These are phyloP conservation scores for Trifolium subterraneum DNA, from an alignment of 306 rosid genomes.

Conservation along the genomic window DNA sequence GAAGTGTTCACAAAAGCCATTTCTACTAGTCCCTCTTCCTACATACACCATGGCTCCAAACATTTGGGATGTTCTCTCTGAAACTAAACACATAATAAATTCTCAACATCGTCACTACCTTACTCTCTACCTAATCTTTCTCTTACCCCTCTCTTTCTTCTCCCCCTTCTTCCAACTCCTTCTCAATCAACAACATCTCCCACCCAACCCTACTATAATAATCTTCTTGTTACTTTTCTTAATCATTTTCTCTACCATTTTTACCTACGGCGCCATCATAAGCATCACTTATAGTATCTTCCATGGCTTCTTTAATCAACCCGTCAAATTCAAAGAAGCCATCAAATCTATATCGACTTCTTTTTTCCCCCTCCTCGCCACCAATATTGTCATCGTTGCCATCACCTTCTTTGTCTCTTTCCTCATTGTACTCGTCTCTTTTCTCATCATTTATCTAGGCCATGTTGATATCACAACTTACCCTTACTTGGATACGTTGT, in stretches of 20 bases:
- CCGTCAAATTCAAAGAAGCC: constrained; percentile 55
- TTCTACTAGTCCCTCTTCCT: no score
- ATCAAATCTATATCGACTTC: constrained; percentile 48
- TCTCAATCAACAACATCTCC: background rate
- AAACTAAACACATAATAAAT: constrained; percentile 52
- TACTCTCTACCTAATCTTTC: constrained; percentile 62
- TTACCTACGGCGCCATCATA: constrained; percentile 51
- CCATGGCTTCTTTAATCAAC: constrained; percentile 58
- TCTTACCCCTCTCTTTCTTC: constrained; percentile 51
- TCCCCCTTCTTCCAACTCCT: background rate
- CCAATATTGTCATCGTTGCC: no score
- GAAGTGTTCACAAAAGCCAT: no score
- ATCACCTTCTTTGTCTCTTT: background rate
- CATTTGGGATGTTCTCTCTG: constrained; percentile 40
- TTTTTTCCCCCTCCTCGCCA: constrained; percentile 55
- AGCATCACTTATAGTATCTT: constrained; percentile 62
- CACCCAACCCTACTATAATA: background rate
- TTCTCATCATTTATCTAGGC: background rate
- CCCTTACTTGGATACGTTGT: background rate
- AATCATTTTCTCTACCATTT: background rate
- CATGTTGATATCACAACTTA: background rate
- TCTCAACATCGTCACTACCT: constrained; percentile 63
- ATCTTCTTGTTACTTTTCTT: constrained; percentile 33
- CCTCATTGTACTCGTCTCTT: constrained; percentile 16
- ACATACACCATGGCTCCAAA: constrained; percentile 6